phyloP scores from a whole-genome alignment of 805 yeast species.

The Barnettozyma sp. region DNA sequence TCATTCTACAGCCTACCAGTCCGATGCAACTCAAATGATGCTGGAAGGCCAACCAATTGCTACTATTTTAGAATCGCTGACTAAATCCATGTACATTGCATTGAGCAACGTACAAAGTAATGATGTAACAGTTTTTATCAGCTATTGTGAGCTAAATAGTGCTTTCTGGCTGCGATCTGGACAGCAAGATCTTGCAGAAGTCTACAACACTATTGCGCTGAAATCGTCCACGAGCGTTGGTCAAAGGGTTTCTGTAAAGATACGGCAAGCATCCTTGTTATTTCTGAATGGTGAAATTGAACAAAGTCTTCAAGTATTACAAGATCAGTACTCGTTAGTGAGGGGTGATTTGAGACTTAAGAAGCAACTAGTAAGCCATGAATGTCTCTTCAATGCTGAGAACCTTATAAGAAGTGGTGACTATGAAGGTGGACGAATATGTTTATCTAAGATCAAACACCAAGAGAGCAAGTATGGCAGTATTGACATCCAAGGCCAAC shows the following conservation, averaged over 20 bases:
- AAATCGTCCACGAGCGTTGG: slow-evolving; percentile 31
- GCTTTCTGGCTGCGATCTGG: slow-evolving; percentile 51
- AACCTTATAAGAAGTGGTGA: slow-evolving; percentile 24
- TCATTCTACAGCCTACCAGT: slow-evolving; percentile 57
- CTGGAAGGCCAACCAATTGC: slow-evolving; percentile 42
- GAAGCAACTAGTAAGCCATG: slow-evolving; percentile 35
- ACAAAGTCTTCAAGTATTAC: slow-evolving; percentile 31
- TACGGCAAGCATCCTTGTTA: slow-evolving; percentile 33
- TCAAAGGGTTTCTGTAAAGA: slow-evolving; percentile 34
- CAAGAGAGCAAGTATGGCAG: slow-evolving; percentile 16
- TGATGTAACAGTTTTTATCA: slow-evolving; percentile 29
- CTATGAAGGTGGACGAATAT: slow-evolving; percentile 22
- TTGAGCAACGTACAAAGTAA: slow-evolving; percentile 36
- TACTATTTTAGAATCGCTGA: slow-evolving; percentile 46
- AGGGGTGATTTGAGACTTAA: slow-evolving; percentile 25
- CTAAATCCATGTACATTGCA: slow-evolving; percentile 49
- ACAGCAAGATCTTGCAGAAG: slow-evolving; percentile 36
- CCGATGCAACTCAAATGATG: slow-evolving; percentile 52
- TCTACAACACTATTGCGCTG: slow-evolving; percentile 43
- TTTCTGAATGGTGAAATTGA: slow-evolving; percentile 37
- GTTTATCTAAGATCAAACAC: slow-evolving; percentile 18
- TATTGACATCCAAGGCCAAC: slow-evolving; percentile 27
- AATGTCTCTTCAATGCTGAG: slow-evolving; percentile 33
- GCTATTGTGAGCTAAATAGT: slow-evolving; percentile 39
- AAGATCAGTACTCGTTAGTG: slow-evolving; percentile 25